Evolutionary conservation across 208 protist genomes (phyloP), one percentile per base, ranked within the genome.

Genomic region (Blechomonas ayalai): DNA sequence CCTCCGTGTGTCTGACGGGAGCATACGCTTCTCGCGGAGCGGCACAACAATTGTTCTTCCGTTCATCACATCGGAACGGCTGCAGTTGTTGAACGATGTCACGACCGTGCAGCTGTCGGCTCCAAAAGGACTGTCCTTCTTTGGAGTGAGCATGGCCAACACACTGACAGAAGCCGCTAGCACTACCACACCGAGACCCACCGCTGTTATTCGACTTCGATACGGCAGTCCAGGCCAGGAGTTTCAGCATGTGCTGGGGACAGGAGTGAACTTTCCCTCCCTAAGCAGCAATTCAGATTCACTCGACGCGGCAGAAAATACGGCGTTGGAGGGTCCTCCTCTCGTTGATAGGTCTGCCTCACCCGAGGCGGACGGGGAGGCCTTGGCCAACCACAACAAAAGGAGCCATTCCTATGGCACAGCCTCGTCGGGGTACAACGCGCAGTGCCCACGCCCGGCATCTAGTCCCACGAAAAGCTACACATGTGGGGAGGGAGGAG

Each of bases 51-150:
- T 89, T 22, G 35, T 43, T 19, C 69, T 85, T 43, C 80, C 80
- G 3, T 85, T 72, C 46, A 89, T 74, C 36, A 89, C 80, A 0
- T 59, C 59, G 25, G 54, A 85, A 35, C 75, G 80, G 0, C 57
- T 89, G 28, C 52, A 43, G 16, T 53, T 89, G 36, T 66, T 89
- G 37, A 47, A 58, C 16, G 62, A 59, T 19, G 46, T 68, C 15
- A 62, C 45, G 15, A 64, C 48, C 23, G 52, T 82, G 47, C 70
- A 82, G 44, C 55, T 88, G 24, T 77, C 79, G 42, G 61, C 41
- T 28, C 42, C 59, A 28, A 73, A 73, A 45, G 68, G 70, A 1
- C 27, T 85, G 12, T 70, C 67, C 13, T 34, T 77, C 4, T 74
- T 89, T 39, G 74, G 80, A 20, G 56, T 85, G 5, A 58, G 70